phyloP scores from a whole-genome alignment of 2,329 filamentous ascomycete genomes.

The Cadophora gregata region DNA sequence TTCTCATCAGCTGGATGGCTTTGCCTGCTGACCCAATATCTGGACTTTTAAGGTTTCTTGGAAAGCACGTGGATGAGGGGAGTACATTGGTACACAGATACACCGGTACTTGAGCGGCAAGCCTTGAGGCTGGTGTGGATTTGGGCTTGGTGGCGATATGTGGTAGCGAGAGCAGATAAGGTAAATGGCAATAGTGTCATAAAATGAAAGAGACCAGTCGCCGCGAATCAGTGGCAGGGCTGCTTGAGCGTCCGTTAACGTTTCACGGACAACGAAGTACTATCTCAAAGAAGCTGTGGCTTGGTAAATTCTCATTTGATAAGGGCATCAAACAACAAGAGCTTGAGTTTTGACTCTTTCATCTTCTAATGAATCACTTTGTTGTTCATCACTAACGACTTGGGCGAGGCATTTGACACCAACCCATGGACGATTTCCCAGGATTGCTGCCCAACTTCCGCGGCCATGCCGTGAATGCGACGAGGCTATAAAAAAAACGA shows the following conservation, averaged over 20 bases:
- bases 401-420: not conserved
- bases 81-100: not conserved
- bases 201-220: not conserved
- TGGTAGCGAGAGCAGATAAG: not conserved
- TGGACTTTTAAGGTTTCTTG: not conserved
- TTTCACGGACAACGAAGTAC: not conserved
- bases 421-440: not conserved
- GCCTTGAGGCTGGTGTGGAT: not conserved
- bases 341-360: not conserved
- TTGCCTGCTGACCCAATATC: conserved; percentile 1
- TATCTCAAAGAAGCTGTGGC: not conserved
- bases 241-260: not conserved
- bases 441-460: conserved; percentile 5
- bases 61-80: not conserved
- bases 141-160: not conserved
- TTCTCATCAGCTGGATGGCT: conserved; percentile 10
- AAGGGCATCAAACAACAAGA: not conserved
- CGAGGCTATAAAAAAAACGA: not conserved
- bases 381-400: not conserved
- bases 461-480: not conserved
- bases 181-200: not conserved
- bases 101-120: not conserved
- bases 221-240: not conserved
- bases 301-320: not conserved
- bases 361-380: too few relatives aligned